phyloP scores from a whole-genome alignment of 148 eudicot species.

The Rhododendron williamsianum region DNA sequence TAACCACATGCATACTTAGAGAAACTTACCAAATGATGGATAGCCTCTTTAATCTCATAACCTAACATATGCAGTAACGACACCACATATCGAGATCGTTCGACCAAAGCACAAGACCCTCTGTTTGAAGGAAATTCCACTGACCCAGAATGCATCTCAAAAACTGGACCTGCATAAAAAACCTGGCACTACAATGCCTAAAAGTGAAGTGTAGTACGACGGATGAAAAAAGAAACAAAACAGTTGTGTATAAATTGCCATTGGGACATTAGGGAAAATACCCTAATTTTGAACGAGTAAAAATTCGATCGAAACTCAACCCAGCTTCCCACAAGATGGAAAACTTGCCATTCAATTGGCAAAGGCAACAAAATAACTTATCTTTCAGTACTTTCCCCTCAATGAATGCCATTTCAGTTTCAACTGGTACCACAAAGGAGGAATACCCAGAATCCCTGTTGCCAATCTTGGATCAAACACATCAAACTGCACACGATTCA shows the following conservation, averaged over 20 bases:
- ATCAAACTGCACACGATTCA: constrained; percentile 65
- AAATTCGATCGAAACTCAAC: neutral
- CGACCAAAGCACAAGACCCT: neutral
- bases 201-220: neutral
- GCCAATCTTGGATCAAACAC: constrained; percentile 75
- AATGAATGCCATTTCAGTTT: constrained; percentile 87
- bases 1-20: neutral
- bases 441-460: constrained; percentile 64
- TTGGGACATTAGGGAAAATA: neutral
- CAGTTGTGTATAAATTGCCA: neutral
- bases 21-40: neutral
- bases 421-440: constrained; percentile 81
- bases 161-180: neutral
- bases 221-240: neutral
- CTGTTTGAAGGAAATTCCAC: neutral
- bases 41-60: neutral
- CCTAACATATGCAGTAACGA: neutral
- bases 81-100: neutral
- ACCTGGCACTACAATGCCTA: neutral
- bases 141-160: neutral
- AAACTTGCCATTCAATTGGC: neutral
- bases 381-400: constrained; percentile 58
- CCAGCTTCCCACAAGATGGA: neutral
- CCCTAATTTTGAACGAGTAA: neutral
- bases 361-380: neutral